Base-by-base conservation (phyloP, 1,139 yeast species). In the Lodderomyces jiufengensis region DNA sequence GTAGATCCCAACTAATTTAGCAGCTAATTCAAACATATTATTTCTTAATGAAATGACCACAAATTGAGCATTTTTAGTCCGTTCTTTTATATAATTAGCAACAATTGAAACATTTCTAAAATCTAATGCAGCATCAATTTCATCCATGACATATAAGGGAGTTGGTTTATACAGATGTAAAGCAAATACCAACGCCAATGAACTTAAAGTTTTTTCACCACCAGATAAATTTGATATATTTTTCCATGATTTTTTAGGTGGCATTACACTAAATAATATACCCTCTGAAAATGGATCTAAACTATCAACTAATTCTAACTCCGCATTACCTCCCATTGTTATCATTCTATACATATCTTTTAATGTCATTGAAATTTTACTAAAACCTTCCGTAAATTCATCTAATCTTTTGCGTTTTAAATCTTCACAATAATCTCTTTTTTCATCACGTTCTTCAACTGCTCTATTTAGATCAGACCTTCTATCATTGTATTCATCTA, bases 321-420 rank as follows among this genome's bases (percentile, higher is more conserved):
- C 98, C 0, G 99, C 99, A 65, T 90, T 94, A 27, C 99, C 99
- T 11, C 98, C 98, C 95, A 92, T 88, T 1, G 98, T 94, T 42
- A 94, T 92, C 95, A 92, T 86, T 53, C 90, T 95, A 54, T 94
- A 94, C 97, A 94, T 90, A 52, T 87, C 97, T 57, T 92, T 92
- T 45, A 94, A 73, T 6, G 95, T 85, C 59, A 81, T 70, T 1
- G 97, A 88, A 25, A 94, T 94, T 22, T 79, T 71, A 47, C 81
- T 78, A 63, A 94, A 92, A 0, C 99, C 98, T 45, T 77, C 79
- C 95, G 88, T 87, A 52, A 94, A 94, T 57, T 94, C 97, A 45
- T 82, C 88, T 37, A 84, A 68, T 37, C 98, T 72, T 43, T 74
- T 78, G 38, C 81, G 74, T 53, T 84, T 83, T 47, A 88, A 65